Base-by-base conservation (phyloP, 306 rosid genomes). In the Fragaria nilgerrensis region DNA sequence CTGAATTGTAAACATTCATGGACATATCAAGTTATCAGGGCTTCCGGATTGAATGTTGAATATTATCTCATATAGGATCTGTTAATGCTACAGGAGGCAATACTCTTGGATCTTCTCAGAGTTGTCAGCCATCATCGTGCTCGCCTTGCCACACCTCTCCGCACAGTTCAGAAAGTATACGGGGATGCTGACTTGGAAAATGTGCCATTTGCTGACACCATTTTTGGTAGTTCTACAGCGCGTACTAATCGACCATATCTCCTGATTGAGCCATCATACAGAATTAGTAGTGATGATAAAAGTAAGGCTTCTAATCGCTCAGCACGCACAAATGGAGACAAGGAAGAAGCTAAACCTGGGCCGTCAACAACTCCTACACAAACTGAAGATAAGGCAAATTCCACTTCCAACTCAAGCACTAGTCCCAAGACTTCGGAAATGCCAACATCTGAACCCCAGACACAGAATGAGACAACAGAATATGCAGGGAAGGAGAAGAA, bases 51-150 rank as follows among this genome's bases (percentile, higher is more conserved):
- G 66, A 61, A 61, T 22, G 13, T 27, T 29, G n/a, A 44, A 29
- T 75, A 37, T 73, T 72, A 75, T 68, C 78, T 82, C 79, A 59
- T 41, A 56, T 70, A 58, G 32, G 32, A 49, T 74, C 13, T 73
- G 41, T 79, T 77, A 53, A 75, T 84, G 82, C 55, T 80, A 89
- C 89, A 96, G 99, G 99, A 96, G 86, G 97, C 96, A 48, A 87
- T 91, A 73, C 90, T 95, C 81, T 73, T 89, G 90, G 99, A 96
- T 88, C 98, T 96, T 82, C 94, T 96, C 75, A 87, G 93, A 88
- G 99, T 96, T 62, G 85, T 96, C 73, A 89, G 98, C 82, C 94
- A 96, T 84, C 99, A 96, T 75, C 90, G 85, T 76, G 99, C 94
- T 58, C 89, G 98, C 79, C 89, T 96, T 29, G 99, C 99, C 70